Conservation (phyloP, 257 asterid species). For the Nyctanthes arbortristis region DNA sequence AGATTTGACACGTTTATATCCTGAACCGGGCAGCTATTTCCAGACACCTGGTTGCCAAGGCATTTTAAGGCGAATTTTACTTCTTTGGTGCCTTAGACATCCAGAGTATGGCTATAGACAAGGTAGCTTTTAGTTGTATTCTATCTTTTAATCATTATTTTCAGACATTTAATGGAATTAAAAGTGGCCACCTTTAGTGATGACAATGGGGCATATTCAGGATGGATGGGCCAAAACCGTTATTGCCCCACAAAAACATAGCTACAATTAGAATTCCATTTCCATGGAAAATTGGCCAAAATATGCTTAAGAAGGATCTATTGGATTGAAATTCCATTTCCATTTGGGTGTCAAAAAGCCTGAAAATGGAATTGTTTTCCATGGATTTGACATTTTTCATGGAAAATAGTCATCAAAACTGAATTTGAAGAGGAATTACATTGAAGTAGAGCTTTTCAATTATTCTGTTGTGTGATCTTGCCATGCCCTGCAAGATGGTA, state of each 20-base stretch:
- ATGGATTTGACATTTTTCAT: too few relatives aligned
- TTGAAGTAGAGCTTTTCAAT: neutral
- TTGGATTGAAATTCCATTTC: too few relatives aligned
- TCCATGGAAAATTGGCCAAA: too few relatives aligned
- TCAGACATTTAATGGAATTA: neutral
- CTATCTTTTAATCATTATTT: neutral
- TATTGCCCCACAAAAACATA: too few relatives aligned
- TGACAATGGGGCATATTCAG: too few relatives aligned
- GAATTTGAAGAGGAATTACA: neutral
- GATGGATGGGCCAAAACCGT: too few relatives aligned
- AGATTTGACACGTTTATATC: constrained; percentile 93
- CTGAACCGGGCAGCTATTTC: constrained; percentile 92
- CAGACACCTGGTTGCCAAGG: constrained; percentile 89
- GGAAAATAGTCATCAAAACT: too few relatives aligned
- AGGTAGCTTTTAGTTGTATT: constrained; percentile 40
- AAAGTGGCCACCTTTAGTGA: neutral
- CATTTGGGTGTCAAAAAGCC: too few relatives aligned
- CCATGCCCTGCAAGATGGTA: neutral
- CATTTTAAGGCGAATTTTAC: constrained; percentile 78
- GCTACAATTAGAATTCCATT: too few relatives aligned
- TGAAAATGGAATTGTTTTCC: too few relatives aligned
- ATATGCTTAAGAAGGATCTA: too few relatives aligned
- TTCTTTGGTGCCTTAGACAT: constrained; percentile 91
- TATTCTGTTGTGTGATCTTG: neutral
- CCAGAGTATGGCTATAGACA: constrained; percentile 90